Evolutionary conservation across 1,284 basidiomycete genomes (phyloP).

Genomic region (Cryptococcus sp.): DNA sequence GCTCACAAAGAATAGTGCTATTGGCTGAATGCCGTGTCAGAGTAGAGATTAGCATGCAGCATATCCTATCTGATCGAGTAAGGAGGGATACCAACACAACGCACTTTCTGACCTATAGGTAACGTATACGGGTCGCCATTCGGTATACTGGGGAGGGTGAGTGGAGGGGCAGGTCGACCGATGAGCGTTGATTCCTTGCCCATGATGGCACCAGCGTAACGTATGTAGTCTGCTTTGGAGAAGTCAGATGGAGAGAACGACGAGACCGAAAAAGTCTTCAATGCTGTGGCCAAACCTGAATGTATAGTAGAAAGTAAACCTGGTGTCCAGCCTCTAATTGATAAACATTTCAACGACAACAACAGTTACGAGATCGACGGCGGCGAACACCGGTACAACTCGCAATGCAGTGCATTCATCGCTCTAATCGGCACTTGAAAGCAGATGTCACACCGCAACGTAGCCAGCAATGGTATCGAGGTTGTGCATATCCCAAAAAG

Average conservation of each 20-base stretch:
- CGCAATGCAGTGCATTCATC: no score
- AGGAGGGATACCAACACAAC: background rate
- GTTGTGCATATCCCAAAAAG: no score
- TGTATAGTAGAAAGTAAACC: no score
- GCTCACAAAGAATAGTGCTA: slow-evolving; percentile 66
- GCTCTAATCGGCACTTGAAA: no score
- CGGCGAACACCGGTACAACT: slow-evolving; percentile 54
- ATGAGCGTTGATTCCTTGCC: slow-evolving; percentile 54
- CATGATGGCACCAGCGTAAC: slow-evolving; percentile 8
- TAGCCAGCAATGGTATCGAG: no score
- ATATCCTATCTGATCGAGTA: background rate
- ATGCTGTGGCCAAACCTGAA: no score
- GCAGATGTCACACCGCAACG: no score
- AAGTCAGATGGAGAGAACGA: no score
- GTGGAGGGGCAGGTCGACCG: slow-evolving; percentile 58
- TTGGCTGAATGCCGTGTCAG: slow-evolving; percentile 50
- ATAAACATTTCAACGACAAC: background rate
- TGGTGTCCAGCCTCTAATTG: background rate
- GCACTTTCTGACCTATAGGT: slow-evolving; percentile 41
- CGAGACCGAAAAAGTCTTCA: no score
- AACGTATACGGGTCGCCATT: slow-evolving; percentile 60
- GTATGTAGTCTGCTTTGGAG: no score
- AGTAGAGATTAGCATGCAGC: background rate
- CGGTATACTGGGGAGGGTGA: slow-evolving; percentile 57
- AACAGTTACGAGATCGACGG: background rate